Base-by-base conservation (phyloP, 164 flowering plant genomes). In the Liriodendron chinense region DNA sequence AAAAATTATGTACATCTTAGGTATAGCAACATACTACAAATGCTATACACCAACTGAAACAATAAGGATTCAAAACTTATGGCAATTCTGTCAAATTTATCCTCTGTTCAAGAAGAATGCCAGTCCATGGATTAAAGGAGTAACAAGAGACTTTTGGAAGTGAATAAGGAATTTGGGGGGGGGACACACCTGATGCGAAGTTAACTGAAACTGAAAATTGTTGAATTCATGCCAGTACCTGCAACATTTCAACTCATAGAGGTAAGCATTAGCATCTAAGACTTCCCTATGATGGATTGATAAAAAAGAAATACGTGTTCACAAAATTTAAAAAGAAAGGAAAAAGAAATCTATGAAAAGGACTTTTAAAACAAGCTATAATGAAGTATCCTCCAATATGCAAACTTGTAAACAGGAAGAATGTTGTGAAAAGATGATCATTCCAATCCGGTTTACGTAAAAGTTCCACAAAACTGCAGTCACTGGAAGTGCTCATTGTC, bases 171-270 rank as follows among this genome's bases (percentile, higher is more conserved):
- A 57, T 57, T 12, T 13, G 61, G 61, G n/a, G 62, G 62, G 74
- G 61, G 10, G 66, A 76, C 81, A 66, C 73, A 92, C 98, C 98
- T 96, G 99, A 85, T 96, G 91, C 47, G 96, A 86, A 75, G 85
- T 90, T 75, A 96, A 71, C 79, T 91, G 97, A 86, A 92, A 96
- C 89, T 96, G 99, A 76, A 91, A 96, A 82, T 90, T 91, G 75
- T 96, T 96, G 88, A 91, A 96, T 80, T 92, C 98, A 53, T 91
- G 98, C 98, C 99, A 96, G 64, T 96, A 96, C 88, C 99, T 96
- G 81, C 48, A 20, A 76, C 22, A 78, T 64, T 26, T 34, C 50
- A 76, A 71, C 14, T 4, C 26, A 75, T n/a, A 70, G 64, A 66
- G 63, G 68, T 47, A 65, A 22, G n/a, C 28, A 59, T 49, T 75